These are phyloP conservation scores for Aspergillus panamensis DNA, from an alignment of 495 filamentous ascomycete species.

Conservation along the genomic window DNA sequence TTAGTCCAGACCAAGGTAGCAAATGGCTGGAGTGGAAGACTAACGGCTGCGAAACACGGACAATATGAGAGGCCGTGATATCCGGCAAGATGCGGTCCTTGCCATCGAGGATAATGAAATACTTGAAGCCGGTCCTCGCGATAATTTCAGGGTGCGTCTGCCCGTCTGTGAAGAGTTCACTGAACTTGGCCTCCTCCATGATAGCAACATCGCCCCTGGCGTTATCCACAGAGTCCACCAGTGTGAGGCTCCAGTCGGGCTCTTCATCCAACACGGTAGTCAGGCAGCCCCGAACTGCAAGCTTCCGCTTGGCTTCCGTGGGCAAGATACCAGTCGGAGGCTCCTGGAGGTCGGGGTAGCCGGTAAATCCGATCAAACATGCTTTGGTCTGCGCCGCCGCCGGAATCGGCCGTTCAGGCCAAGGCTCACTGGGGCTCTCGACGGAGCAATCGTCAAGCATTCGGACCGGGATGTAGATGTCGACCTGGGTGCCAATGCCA, in stretches of 20 bases:
- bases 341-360: constrained; percentile 21
- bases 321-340: constrained; percentile 22
- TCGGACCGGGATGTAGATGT: constrained; percentile 49
- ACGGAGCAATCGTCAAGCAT: constrained; percentile 7
- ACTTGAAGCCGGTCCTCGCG: constrained; percentile 3
- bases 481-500: constrained; percentile 57
- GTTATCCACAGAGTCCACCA: constrained; percentile 11
- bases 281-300: constrained; percentile 22
- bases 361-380: constrained; percentile 23
- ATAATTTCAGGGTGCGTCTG: background rate
- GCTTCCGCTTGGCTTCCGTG: constrained; percentile 22
- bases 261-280: constrained; percentile 10
- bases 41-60: constrained; percentile 22
- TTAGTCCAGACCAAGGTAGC: constrained; percentile 1
- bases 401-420: background rate
- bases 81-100: background rate
- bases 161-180: background rate
- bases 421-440: background rate
- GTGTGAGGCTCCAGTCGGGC: constrained; percentile 9
- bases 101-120: constrained; percentile 19
- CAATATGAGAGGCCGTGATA: background rate
- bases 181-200: constrained; percentile 18
- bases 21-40: background rate
- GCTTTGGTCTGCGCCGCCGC: background rate
- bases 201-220: constrained; percentile 17